These are phyloP conservation scores for Emmonsia crescens DNA, from an alignment of 2,329 filamentous ascomycete genomes.

Conservation along the genomic window DNA sequence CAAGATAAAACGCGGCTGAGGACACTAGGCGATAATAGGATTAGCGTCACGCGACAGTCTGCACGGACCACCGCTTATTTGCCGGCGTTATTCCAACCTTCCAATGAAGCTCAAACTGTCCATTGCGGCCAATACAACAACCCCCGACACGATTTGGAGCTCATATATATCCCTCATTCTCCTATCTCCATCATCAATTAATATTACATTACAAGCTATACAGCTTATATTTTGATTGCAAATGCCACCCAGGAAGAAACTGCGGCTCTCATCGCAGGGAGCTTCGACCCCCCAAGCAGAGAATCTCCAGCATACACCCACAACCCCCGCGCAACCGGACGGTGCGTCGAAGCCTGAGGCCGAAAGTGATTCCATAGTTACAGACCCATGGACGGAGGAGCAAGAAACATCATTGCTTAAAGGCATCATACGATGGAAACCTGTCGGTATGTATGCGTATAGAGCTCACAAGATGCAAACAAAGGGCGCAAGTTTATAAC, in stretches of 20 bases:
- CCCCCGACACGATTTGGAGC: background rate
- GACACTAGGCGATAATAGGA: background rate
- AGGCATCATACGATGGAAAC: constrained; percentile 87
- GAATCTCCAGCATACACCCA: constrained; percentile 13
- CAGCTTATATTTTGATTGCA: background rate
- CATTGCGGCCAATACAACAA: background rate
- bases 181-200: background rate
- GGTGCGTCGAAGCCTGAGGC: constrained; percentile 24
- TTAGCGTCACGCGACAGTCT: background rate
- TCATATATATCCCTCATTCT: background rate
- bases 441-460: constrained; percentile 56
- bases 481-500: constrained; percentile 8
- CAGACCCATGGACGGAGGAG: constrained; percentile 86
- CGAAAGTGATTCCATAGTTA: constrained; percentile 39
- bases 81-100: background rate
- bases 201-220: background rate
- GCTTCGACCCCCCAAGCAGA: constrained; percentile 23
- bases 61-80: constrained; percentile 23
- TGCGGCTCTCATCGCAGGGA: constrained; percentile 36
- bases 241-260: constrained; percentile 50
- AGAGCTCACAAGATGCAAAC: background rate
- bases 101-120: background rate
- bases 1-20: background rate
- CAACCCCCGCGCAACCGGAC: constrained; percentile 16
- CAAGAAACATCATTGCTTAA: constrained; percentile 91